A percentile compares a stretch with the other conserved stretches of the same genome.
These are phyloP conservation scores for Lachnellula hyalina DNA, from an alignment of 2,329 filamentous ascomycete species.

Conservation along the genomic window DNA sequence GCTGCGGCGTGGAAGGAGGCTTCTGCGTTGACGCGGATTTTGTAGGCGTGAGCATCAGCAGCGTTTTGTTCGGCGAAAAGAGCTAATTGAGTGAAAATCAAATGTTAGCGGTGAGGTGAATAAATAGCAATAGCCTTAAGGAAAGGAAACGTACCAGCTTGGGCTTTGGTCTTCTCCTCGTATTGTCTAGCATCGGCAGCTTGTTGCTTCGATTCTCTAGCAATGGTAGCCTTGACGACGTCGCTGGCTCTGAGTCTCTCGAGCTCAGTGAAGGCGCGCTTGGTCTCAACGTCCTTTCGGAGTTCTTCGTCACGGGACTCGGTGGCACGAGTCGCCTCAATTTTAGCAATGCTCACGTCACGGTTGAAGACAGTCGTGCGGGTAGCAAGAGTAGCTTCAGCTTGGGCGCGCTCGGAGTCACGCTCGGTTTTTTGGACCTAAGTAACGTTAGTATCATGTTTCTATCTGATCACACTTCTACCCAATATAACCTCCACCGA, in stretches of 20 bases:
- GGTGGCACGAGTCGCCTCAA: slow-evolving; percentile 66
- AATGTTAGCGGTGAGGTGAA: slow-evolving; percentile 14
- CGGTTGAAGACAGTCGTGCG: slow-evolving; percentile 67
- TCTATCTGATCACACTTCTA: no score
- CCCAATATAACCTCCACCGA: slow-evolving; percentile 32
- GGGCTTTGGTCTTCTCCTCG: slow-evolving; percentile 47
- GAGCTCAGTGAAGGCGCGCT: slow-evolving; percentile 72
- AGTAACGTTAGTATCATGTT: slow-evolving; percentile 45
- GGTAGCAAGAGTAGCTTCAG: slow-evolving; percentile 70
- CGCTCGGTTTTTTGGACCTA: slow-evolving; percentile 80
- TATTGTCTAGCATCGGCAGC: slow-evolving; percentile 62
- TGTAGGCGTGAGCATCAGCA: slow-evolving; percentile 47
- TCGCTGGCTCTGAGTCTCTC: slow-evolving; percentile 73
- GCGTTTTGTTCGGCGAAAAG: slow-evolving; percentile 43
- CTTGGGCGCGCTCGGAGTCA: slow-evolving; percentile 73
- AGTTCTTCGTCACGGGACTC: slow-evolving; percentile 76
- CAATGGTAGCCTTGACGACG: slow-evolving; percentile 71
- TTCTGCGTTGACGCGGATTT: slow-evolving; percentile 39
- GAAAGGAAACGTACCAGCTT: slow-evolving; percentile 16
- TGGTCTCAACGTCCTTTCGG: slow-evolving; percentile 70
- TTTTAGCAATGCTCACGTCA: slow-evolving; percentile 70
- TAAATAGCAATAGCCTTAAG: slow-evolving; percentile 37
- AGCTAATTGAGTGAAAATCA: slow-evolving; percentile 24
- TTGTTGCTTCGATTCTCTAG: slow-evolving; percentile 63
- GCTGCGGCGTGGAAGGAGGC: slow-evolving; percentile 34